Percentiles rank a stretch among this genome's conserved stretches.
These are phyloP conservation scores for Fraxinus paxiana DNA, from an alignment of 305 asterid genomes.

Conservation along the genomic window DNA sequence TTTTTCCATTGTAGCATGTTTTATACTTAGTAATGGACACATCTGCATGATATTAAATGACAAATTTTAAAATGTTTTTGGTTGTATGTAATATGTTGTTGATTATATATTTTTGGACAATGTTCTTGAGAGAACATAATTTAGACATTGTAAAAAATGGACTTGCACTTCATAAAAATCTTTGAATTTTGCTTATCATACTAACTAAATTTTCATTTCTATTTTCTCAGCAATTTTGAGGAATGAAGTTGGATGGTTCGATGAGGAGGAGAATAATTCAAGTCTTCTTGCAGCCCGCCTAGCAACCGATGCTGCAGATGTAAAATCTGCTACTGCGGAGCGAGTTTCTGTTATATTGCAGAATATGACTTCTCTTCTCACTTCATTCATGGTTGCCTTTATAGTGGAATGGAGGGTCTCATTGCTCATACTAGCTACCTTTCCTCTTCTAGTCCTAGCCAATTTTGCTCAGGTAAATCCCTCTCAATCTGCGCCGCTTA, in stretches of 20 bases:
- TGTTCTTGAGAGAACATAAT: neutral
- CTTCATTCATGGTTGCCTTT: conserved; percentile 92
- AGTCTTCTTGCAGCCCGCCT: conserved; percentile 80
- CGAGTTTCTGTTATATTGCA: conserved; percentile 89
- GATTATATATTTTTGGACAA: neutral
- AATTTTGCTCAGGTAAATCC: conserved; percentile 88
- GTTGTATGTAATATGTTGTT: neutral
- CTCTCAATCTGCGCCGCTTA: neutral
- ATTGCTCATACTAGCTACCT: conserved; percentile 72
- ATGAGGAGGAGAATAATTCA: conserved; percentile 95
- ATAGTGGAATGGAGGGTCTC: conserved; percentile 96
- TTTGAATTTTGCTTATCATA: neutral
- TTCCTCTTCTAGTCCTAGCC: conserved; percentile 93
- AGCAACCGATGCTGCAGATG: conserved; percentile 93
- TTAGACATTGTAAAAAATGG: neutral
- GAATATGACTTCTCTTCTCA: conserved; percentile 96
- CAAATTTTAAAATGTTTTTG: neutral
- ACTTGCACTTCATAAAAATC: neutral
- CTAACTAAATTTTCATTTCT: neutral
- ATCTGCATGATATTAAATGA: neutral
- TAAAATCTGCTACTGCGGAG: conserved; percentile 92
- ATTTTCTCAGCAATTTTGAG: conserved; percentile 63
- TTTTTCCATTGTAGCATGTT: neutral
- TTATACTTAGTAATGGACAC: neutral
- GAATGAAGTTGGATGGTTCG: conserved; percentile 98